Evolutionary conservation across 2,329 filamentous ascomycete genomes (phyloP).

Genomic region (Diplodia scrobiculata): DNA sequence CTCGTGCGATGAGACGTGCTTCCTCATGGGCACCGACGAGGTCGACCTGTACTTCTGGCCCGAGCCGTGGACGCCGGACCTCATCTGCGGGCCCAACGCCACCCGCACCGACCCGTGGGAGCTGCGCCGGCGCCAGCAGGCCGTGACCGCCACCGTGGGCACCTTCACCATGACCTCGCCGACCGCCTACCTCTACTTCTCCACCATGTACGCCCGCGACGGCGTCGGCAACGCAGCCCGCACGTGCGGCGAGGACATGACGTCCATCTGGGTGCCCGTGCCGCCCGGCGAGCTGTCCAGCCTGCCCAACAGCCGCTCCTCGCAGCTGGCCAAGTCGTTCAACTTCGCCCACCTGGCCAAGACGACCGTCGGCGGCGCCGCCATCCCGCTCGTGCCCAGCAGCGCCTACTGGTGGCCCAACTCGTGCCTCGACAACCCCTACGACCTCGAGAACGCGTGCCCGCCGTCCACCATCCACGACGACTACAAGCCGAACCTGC

Average conservation of each 20-base stretch:
- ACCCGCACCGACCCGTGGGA: not conserved
- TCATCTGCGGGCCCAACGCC: conserved; percentile 7
- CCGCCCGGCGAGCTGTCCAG: not conserved
- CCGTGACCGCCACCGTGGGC: not conserved
- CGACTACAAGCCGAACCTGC: conserved; percentile 5
- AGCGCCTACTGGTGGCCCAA: conserved; percentile 20
- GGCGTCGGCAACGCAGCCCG: not conserved
- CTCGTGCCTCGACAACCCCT: conserved; percentile 5
- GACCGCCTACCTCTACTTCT: conserved; percentile 6
- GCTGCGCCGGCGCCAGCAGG: not conserved
- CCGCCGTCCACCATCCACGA: conserved; percentile 8
- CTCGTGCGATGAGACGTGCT: not conserved
- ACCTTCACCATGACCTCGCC: conserved; percentile 7
- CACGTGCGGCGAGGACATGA: not conserved
- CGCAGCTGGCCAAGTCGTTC: not conserved
- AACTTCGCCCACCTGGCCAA: conserved; percentile 18
- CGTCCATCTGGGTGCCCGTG: not conserved
- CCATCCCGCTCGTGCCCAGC: conserved; percentile 12
- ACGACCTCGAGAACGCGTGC: not conserved
- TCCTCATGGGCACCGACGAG: not conserved
- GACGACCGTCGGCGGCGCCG: not conserved
- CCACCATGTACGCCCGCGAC: not conserved
- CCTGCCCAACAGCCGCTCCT: not conserved
- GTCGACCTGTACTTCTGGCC: conserved; percentile 14
- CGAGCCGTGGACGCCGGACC: not conserved